These are phyloP conservation scores for Marasmius tenuissimus DNA, from an alignment of 1,284 basidiomycete species.

Conservation along the genomic window DNA sequence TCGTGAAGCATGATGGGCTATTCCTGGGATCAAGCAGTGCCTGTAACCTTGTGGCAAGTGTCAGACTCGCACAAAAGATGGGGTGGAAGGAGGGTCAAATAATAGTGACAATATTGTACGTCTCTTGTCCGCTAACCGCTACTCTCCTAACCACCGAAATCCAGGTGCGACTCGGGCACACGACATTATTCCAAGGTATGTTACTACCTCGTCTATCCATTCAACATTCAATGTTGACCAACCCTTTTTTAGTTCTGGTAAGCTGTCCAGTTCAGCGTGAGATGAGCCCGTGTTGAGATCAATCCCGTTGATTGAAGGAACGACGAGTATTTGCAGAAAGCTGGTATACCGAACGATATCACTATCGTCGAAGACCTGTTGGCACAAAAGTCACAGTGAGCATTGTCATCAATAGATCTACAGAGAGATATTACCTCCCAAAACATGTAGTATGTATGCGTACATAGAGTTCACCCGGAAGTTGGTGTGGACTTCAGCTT, in stretches of 20 bases:
- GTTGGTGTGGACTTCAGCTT: too few species aligned
- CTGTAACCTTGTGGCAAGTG: slow-evolving; percentile 90
- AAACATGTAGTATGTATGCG: too few species aligned
- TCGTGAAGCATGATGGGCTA: slow-evolving; percentile 87
- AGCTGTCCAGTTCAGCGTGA: slow-evolving; percentile 9
- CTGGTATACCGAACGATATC: slow-evolving; percentile 59
- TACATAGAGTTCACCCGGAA: too few species aligned
- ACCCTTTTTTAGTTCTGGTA: slow-evolving; percentile 41
- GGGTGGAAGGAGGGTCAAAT: slow-evolving; percentile 65
- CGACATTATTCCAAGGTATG: slow-evolving; percentile 87
- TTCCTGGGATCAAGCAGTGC: slow-evolving; percentile 97
- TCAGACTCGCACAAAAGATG: slow-evolving; percentile 74
- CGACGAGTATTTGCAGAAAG: slow-evolving; percentile 69
- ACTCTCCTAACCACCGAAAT: neutral
- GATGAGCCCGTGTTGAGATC: neutral
- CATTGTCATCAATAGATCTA: neutral
- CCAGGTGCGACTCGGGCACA: slow-evolving; percentile 80
- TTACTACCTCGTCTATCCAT: neutral
- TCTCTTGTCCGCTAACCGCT: slow-evolving; percentile 11
- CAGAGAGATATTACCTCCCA: too few species aligned
- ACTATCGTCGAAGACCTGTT: slow-evolving; percentile 57
- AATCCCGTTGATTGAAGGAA: slow-evolving; percentile 53
- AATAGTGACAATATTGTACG: slow-evolving; percentile 85
- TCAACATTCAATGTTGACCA: slow-evolving; percentile 5
- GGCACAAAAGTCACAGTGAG: neutral